Conservation (phyloP, 2,329 filamentous ascomycete genomes). For the Leptographium flavum region DNA sequence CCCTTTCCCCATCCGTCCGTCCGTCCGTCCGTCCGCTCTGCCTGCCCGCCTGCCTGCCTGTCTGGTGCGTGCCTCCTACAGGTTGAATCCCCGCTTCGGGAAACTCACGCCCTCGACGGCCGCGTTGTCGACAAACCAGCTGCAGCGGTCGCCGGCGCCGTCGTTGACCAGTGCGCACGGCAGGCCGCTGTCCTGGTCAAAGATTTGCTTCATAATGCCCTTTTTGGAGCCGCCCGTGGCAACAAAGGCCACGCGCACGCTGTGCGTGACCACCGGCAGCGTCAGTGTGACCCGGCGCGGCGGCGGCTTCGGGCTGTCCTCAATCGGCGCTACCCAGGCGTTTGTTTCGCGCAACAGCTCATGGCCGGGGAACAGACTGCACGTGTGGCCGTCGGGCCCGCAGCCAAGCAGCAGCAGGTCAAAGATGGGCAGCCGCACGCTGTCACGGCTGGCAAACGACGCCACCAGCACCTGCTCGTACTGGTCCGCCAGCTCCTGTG, state of each 20-base stretch:
- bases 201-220: conserved; percentile 83
- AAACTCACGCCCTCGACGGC: conserved; percentile 78
- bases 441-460: conserved; percentile 82
- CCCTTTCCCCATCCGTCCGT: neutral
- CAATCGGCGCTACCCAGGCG: conserved; percentile 86
- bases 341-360: conserved; percentile 70
- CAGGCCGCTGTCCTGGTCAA: conserved; percentile 66
- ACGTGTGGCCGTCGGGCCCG: conserved; percentile 93
- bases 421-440: conserved; percentile 87
- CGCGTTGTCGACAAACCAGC: conserved; percentile 84
- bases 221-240: conserved; percentile 83
- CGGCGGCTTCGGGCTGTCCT: conserved; percentile 90
- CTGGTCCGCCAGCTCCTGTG: conserved; percentile 82
- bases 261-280: conserved; percentile 78
- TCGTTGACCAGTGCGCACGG: conserved; percentile 85
- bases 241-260: conserved; percentile 76
- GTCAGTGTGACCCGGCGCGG: conserved; percentile 82
- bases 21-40: neutral
- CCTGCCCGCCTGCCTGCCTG: neutral
- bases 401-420: conserved; percentile 87
- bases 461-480: conserved; percentile 82
- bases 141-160: conserved; percentile 69
- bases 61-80: conserved; percentile 18
- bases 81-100: conserved; percentile 52
- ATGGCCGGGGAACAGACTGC: conserved; percentile 88